Conservation (phyloP, 345 rosid genomes). For the Anastatica hierochuntica region DNA sequence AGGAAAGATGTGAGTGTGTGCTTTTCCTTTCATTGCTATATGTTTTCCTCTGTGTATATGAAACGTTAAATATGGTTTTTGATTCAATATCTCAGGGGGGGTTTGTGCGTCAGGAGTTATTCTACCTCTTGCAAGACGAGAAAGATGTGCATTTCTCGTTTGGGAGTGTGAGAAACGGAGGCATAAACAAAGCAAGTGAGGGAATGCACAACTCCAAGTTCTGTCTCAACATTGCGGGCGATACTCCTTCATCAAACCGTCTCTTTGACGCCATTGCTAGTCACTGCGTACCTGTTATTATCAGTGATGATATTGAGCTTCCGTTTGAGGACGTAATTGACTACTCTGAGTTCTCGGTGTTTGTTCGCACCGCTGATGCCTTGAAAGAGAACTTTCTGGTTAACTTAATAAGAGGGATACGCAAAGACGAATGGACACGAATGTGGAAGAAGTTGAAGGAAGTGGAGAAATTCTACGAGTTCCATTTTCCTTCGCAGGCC, state of each 20-base stretch:
- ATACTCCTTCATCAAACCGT: conserved; percentile 94
- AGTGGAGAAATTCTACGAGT: conserved; percentile 51
- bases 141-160: conserved; percentile 90
- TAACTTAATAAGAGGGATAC: conserved; percentile 49
- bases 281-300: conserved; percentile 91
- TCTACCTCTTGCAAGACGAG: conserved; percentile 72
- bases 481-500: conserved; percentile 56
- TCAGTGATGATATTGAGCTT: conserved; percentile 92
- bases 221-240: conserved; percentile 98
- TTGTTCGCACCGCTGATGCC: conserved; percentile 76
- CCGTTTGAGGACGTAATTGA: conserved; percentile 88
- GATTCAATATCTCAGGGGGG: conserved; percentile 54
- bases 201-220: conserved; percentile 92
- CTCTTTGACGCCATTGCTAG: conserved; percentile 94
- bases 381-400: conserved; percentile 57
- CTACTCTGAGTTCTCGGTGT: conserved; percentile 84
- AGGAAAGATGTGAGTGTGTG: conserved; percentile 97
- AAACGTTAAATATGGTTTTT: background rate
- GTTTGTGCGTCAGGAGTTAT: conserved; percentile 72
- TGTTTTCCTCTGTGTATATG: background rate
- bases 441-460: conserved; percentile 70
- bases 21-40: background rate
- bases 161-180: conserved; percentile 74
- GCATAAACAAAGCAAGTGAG: conserved; percentile 51
- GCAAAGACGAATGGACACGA: conserved; percentile 69